These are phyloP conservation scores for Jaltomata sinuosa DNA, from an alignment of 257 asterid species.

Conservation along the genomic window DNA sequence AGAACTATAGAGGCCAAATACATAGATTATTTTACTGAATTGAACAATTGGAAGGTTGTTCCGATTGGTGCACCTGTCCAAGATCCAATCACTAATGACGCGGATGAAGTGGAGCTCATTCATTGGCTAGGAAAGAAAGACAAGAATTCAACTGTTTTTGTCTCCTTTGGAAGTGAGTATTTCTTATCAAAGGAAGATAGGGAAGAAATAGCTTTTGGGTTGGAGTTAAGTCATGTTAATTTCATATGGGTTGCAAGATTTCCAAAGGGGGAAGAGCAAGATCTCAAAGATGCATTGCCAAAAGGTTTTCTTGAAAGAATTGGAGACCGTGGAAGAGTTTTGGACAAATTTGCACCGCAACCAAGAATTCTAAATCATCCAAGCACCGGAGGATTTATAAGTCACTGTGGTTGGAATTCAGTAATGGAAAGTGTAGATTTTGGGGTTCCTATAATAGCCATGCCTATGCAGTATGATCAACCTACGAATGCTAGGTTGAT, in stretches of 20 bases:
- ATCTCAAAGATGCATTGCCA: constrained; percentile 24
- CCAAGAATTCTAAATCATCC: constrained; percentile 13
- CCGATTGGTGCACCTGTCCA: constrained; percentile 26
- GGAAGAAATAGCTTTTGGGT: constrained; percentile 33
- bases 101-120: constrained; percentile 8
- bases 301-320: constrained; percentile 25
- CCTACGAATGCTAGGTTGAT: constrained; percentile 24
- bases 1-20: constrained; percentile 40
- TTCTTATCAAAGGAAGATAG: constrained; percentile 32
- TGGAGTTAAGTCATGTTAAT: constrained; percentile 37
- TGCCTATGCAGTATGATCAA: constrained; percentile 42
- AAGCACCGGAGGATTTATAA: constrained; percentile 27
- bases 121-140: constrained; percentile 34
- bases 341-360: constrained; percentile 32
- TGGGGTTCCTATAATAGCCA: constrained; percentile 26
- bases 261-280: constrained; percentile 14
- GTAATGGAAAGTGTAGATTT: constrained; percentile 13
- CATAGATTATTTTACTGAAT: constrained; percentile 17
- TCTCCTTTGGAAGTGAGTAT: constrained; percentile 52
- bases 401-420: constrained; percentile 38
- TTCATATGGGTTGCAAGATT: constrained; percentile 52
- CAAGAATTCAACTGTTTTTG: constrained; percentile 27
- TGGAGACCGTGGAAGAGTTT: constrained; percentile 19
- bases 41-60: background rate
- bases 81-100: background rate